Base-by-base conservation (phyloP, 2,329 filamentous ascomycete species). In the Aspergillus terreus region DNA sequence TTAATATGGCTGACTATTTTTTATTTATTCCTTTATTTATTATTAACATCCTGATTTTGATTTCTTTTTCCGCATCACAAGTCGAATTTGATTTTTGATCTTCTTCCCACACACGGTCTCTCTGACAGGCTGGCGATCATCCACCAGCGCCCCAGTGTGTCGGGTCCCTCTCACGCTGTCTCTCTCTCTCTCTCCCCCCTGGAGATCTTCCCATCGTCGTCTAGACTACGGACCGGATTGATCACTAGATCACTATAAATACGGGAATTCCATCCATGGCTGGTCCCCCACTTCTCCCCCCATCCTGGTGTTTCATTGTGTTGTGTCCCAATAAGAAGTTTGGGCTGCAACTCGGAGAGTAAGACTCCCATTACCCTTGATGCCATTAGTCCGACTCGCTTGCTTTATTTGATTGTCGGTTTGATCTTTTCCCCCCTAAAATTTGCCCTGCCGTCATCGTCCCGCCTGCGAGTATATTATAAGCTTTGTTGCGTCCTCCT, bases 321-420 rank as follows among this genome's bases (percentile, higher is more conserved):
- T 30, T 30, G 27, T 30, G 19, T 52, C 46, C 41, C 42, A 49
- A 49, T 49, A 52, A 38, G 27, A 38, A 44, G 32, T 52, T 48
- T 46, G 49, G 49, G 49, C 49, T 51, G 44, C 49, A 51, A 51
- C 42, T 51, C 49, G 49, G 49, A 51, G 49, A 43, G 33, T 51
- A 51, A 51, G 44, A 25, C 15, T 38, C 11, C 35, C 35, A 36
- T 30, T 7, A 27, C 27, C 6, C 35, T 38, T 40, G 36, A 12
- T 40, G 7, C 27, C 7, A 30, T 11, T 30, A 9, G 7, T 30
- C 27, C 6, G 27, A 30, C 27, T 30, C 27, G 27, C 27, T 10
- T 30, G 27, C 10, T 30, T 23, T 23, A 23, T 23, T 23, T 23
- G 23, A 23, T 23, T 23, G 23, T 23, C 6, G 23, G 23, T 23